Percentiles rank a stretch among this genome's conserved stretches.
phyloP scores from a whole-genome alignment of 2,329 filamentous ascomycete genomes.

The Lomentospora prolificans region DNA sequence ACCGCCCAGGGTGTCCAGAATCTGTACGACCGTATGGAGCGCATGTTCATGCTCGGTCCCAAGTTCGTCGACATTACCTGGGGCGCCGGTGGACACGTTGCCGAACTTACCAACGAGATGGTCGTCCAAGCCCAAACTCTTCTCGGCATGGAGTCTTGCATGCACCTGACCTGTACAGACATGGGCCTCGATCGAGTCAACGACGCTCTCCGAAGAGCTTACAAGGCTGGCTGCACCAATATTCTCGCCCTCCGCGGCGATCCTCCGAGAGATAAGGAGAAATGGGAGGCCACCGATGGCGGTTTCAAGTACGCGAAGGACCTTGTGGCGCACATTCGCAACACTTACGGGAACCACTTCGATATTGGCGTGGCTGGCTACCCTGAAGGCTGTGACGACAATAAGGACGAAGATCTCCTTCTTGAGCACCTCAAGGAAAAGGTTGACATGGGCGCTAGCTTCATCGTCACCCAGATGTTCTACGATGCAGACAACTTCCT shows the following conservation, averaged over 20 bases:
- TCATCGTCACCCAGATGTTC: conserved; percentile 99
- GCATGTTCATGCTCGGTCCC: conserved; percentile 90
- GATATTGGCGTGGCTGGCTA: conserved; percentile 97
- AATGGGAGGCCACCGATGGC: conserved; percentile 80
- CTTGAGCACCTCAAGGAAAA: conserved; percentile 95
- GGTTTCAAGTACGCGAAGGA: conserved; percentile 90
- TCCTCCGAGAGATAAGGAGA: conserved; percentile 84
- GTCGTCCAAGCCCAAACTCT: conserved; percentile 90
- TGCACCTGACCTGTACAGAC: conserved; percentile 97
- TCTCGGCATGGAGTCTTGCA: conserved; percentile 94
- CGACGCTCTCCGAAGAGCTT: conserved; percentile 74
- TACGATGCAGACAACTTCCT: conserved; percentile 96
- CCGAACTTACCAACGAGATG: conserved; percentile 94
- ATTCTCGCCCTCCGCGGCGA: conserved; percentile 91
- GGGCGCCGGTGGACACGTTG: conserved; percentile 88
- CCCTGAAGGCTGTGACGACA: conserved; percentile 90
- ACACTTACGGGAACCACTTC: conserved; percentile 65
- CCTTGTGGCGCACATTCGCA: conserved; percentile 72
- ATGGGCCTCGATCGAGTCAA: conserved; percentile 93
- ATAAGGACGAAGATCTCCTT: conserved; percentile 73
- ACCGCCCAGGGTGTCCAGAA: conserved; percentile 97
- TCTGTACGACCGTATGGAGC: conserved; percentile 98
- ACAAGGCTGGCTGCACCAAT: conserved; percentile 93
- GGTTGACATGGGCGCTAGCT: conserved; percentile 84
- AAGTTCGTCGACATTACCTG: conserved; percentile 98